Base-by-base conservation (phyloP, 192 early-diverging fungal species). In the Backusella psychrophila region DNA sequence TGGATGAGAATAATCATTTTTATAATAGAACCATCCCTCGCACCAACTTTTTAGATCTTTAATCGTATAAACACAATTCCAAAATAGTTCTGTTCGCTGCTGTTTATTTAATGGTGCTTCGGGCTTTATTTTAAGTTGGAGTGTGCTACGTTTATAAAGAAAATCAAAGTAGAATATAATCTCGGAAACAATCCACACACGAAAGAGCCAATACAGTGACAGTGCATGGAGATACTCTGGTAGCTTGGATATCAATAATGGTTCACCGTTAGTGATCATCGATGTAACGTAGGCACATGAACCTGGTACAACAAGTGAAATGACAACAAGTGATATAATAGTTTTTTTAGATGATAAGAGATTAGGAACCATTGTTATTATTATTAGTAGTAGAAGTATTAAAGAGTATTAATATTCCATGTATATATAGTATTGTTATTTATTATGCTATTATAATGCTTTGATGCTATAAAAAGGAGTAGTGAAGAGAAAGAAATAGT, bases 1-100 rank as follows among this genome's bases (percentile, higher is more conserved):
- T 0, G 78, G 75, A 38, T 73, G 69, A 5, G 65, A 66, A 33
- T 72, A 42, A 46, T 75, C 70, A 52, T 72, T 42, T 29, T 72
- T 42, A 41, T 71, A 46, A 72, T 80, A 83, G 29, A 80, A 83
- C 82, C 82, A 83, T n/a, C 82, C 82, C 19, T 33, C 63, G 52
- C 72, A 53, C 82, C 82, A 83, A 36, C 33, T 56, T 44, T 66
- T 29, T 34, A 74, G 26, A 34, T 83, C 69, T 1, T 83, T 38
- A 23, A 83, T 75, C 2, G 78, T 77, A 19, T 65, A 29, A 35
- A 83, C 41, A 29, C 78, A 80, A 29, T 83, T 77, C 66, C 69
- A 71, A 44, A 73, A 83, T 3, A 80, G 31, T 6, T 38, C 70
- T 0, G 39, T 36, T 8, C 82, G 78, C 36, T 77, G 42, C 31